Percentiles rank a stretch among this genome's conserved stretches.
Evolutionary conservation across 2,329 filamentous ascomycete species (phyloP).

Genomic region (Colletotrichum spinosum): DNA sequence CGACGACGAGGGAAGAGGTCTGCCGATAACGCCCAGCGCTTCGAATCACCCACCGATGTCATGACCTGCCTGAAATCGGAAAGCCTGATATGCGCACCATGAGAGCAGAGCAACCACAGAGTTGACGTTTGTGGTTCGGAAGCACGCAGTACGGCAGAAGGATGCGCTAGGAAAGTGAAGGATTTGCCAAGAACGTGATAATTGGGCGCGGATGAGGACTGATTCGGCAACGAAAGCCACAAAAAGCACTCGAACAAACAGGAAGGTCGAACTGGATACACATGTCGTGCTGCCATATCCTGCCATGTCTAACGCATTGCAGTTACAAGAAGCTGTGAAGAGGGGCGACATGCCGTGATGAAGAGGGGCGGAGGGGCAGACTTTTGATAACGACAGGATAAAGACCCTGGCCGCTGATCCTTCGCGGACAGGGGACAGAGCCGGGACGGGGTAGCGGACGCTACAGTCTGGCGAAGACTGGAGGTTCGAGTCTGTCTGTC

Average conservation of each 20-base stretch:
- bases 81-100: background rate
- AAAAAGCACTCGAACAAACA: background rate
- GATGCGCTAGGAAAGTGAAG: slow-evolving; percentile 24
- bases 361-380: too few relatives aligned
- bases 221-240: background rate
- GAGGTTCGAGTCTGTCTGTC: too few relatives aligned
- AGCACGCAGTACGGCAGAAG: slow-evolving; percentile 8
- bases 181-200: slow-evolving; percentile 27
- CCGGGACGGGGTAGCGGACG: too few relatives aligned
- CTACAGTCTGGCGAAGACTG: too few relatives aligned
- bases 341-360: background rate
- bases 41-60: background rate
- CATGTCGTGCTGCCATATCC: too few relatives aligned
- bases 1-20: background rate
- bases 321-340: background rate
- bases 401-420: too few relatives aligned
- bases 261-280: background rate
- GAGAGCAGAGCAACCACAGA: background rate
- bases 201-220: background rate
- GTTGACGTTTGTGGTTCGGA: background rate
- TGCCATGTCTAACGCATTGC: too few relatives aligned
- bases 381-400: too few relatives aligned
- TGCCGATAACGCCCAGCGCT: background rate
- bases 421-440: too few relatives aligned
- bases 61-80: slow-evolving; percentile 21